phyloP scores from a whole-genome alignment of 2,329 filamentous ascomycete species.

The Colletotrichum godetiae region DNA sequence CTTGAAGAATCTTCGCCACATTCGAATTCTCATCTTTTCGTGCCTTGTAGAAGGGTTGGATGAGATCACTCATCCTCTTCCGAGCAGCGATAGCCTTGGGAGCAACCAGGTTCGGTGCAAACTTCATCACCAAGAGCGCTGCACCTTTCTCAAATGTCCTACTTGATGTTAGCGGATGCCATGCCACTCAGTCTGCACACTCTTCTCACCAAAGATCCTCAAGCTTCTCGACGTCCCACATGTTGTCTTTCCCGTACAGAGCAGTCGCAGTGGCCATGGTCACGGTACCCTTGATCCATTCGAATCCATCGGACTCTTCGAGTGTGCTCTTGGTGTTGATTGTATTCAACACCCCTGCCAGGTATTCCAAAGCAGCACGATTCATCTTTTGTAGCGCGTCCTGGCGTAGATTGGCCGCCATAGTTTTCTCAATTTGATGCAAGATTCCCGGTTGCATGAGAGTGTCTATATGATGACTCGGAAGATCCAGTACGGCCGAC shows the following conservation, averaged over 20 bases:
- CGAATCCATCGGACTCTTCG: constrained; percentile 46
- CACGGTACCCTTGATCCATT: constrained; percentile 51
- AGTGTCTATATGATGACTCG: constrained; percentile 39
- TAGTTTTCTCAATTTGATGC: constrained; percentile 48
- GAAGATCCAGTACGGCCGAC: constrained; percentile 50
- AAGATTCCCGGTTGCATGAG: constrained; percentile 41
- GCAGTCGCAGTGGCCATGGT: constrained; percentile 50
- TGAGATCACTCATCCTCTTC: constrained; percentile 36
- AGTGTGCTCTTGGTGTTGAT: constrained; percentile 35
- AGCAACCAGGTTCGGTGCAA: constrained; percentile 40
- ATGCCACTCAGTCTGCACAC: background rate
- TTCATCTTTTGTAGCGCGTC: constrained; percentile 49
- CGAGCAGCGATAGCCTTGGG: constrained; percentile 41
- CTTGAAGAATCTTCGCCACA: constrained; percentile 43
- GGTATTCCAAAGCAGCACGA: constrained; percentile 46
- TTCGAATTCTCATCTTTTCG: constrained; percentile 40
- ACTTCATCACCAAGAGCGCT: constrained; percentile 42
- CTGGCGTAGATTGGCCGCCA: constrained; percentile 47
- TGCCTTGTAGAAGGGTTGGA: constrained; percentile 46
- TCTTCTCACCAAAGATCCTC: constrained; percentile 51
- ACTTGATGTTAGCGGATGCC: background rate
- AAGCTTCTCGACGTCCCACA: constrained; percentile 31
- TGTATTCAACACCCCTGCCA: constrained; percentile 44
- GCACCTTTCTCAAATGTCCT: constrained; percentile 43
- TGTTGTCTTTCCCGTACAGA: constrained; percentile 57